Conservation (phyloP, 2,329 filamentous ascomycete genomes). For the Sclerotiophoma versabilis region DNA sequence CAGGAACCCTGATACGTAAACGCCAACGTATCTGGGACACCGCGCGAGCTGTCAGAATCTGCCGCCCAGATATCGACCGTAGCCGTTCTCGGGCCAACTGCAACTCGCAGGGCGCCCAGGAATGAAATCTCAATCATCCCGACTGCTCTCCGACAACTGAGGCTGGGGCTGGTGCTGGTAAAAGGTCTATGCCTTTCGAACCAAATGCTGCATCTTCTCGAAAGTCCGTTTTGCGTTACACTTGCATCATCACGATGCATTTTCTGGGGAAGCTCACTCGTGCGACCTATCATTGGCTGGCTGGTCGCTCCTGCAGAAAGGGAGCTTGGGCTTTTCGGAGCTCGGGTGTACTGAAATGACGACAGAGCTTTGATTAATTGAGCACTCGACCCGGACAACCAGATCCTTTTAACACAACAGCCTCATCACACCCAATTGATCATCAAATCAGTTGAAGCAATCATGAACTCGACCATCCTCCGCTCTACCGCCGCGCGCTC, state of each 20-base stretch:
- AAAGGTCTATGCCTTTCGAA: neutral
- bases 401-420: neutral
- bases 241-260: conserved; percentile 11
- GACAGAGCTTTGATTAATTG: conserved; percentile 28
- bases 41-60: conserved; percentile 29
- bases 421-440: conserved; percentile 30
- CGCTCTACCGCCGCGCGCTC: conserved; percentile 74
- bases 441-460: conserved; percentile 36
- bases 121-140: neutral
- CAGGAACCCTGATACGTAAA: conserved; percentile 8
- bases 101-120: conserved; percentile 16
- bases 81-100: conserved; percentile 16
- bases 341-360: conserved; percentile 33
- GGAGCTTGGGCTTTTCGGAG: conserved; percentile 20
- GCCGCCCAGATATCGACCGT: conserved; percentile 17
- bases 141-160: neutral
- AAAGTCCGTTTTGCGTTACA: neutral
- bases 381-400: conserved; percentile 4
- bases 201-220: neutral
- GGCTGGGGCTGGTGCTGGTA: neutral
- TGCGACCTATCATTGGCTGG: conserved; percentile 25
- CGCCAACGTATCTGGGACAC: conserved; percentile 1
- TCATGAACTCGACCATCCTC: conserved; percentile 79
- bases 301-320: conserved; percentile 6
- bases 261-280: conserved; percentile 7